Percentiles rank a stretch among this genome's conserved stretches.
These are phyloP conservation scores for Protostelium mycophagum DNA, from an alignment of 78 protist genomes.

Conservation along the genomic window DNA sequence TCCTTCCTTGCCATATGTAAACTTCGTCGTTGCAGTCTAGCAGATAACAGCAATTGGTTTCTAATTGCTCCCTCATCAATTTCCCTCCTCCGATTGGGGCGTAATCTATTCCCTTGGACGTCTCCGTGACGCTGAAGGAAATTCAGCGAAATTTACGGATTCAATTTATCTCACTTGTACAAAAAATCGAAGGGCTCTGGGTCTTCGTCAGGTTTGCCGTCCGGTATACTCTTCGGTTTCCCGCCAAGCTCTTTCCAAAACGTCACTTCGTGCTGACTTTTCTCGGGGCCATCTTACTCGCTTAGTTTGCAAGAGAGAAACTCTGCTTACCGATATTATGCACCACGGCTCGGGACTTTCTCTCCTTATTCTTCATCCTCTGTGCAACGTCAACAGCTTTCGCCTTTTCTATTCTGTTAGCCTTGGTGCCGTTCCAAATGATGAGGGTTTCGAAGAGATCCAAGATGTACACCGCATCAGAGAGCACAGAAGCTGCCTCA, in stretches of 20 bases:
- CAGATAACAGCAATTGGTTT: conserved; percentile 23
- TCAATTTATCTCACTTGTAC: not conserved
- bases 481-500: not conserved
- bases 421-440: conserved; percentile 52
- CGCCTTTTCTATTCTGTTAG: conserved; percentile 43
- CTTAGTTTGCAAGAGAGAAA: not conserved
- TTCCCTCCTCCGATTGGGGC: conserved; percentile 11
- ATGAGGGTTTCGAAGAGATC: conserved; percentile 8
- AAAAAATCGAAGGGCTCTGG: not conserved
- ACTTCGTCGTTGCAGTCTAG: conserved; percentile 52
- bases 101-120: not conserved
- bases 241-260: conserved; percentile 8
- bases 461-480: not conserved
- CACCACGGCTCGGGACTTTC: not conserved
- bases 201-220: not conserved
- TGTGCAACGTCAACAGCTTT: conserved; percentile 58
- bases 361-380: conserved; percentile 51
- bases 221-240: not conserved
- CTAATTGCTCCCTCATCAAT: conserved; percentile 36
- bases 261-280: not conserved
- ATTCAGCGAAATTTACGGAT: not conserved
- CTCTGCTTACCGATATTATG: not conserved
- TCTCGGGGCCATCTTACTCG: not conserved
- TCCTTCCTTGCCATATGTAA: conserved; percentile 48
- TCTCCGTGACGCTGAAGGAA: not conserved